Evolutionary conservation across 495 filamentous ascomycete genomes (phyloP).

Genomic region (Pseudoneurospora amorphoporcata): DNA sequence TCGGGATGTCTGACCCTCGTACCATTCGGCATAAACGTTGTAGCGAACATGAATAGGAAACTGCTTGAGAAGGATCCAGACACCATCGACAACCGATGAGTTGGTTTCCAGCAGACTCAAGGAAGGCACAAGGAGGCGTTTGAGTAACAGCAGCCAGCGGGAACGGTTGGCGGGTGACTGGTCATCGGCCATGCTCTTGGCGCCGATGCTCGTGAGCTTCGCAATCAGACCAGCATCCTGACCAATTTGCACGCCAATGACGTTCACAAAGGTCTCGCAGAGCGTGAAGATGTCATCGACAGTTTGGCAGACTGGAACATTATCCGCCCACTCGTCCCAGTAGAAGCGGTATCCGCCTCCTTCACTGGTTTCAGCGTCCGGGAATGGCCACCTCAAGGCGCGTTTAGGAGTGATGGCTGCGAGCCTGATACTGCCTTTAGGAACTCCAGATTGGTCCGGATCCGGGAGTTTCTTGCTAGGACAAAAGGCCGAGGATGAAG

Average conservation of each 20-base stretch:
- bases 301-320: slow-evolving; percentile 78
- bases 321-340: slow-evolving; percentile 95
- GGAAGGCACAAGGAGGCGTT: slow-evolving; percentile 70
- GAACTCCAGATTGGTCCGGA: slow-evolving; percentile 48
- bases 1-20: slow-evolving; percentile 62
- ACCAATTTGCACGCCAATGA: slow-evolving; percentile 80
- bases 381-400: slow-evolving; percentile 63
- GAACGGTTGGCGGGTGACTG: slow-evolving; percentile 52
- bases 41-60: slow-evolving; percentile 73
- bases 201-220: slow-evolving; percentile 74
- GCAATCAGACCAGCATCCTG: slow-evolving; percentile 66
- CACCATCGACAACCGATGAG: slow-evolving; percentile 68
- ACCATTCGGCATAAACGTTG: slow-evolving; percentile 89
- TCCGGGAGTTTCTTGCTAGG: slow-evolving; percentile 42
- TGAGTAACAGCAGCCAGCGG: slow-evolving; percentile 74
- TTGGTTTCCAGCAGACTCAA: slow-evolving; percentile 77
- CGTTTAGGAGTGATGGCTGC: slow-evolving; percentile 46
- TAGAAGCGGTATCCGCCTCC: slow-evolving; percentile 79
- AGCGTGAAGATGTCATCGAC: slow-evolving; percentile 86
- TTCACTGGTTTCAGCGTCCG: slow-evolving; percentile 65
- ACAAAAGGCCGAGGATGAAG: slow-evolving; percentile 15
- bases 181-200: slow-evolving; percentile 59
- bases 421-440: slow-evolving; percentile 57
- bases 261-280: slow-evolving; percentile 72
- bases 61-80: slow-evolving; percentile 68